A percentile compares a stretch with the other conserved stretches of the same genome.
Evolutionary conservation across 768 basidiomycete genomes (phyloP).

Genomic region (Cyclocybe cylindracea): DNA sequence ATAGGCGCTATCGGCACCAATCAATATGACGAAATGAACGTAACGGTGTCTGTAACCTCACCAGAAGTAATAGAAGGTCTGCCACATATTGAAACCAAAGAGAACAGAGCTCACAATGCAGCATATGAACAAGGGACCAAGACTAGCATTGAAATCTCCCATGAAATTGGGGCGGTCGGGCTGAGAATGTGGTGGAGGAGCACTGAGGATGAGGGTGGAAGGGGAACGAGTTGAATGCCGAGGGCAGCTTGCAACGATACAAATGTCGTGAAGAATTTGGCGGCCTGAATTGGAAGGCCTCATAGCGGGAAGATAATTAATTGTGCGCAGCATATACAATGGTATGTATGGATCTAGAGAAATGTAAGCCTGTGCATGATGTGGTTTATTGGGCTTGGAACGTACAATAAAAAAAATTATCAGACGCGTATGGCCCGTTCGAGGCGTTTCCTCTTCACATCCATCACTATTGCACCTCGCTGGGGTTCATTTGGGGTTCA

Average conservation of each 20-base stretch:
- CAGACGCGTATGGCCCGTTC: no score
- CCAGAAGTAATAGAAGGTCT: slow-evolving; percentile 9
- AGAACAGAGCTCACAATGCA: slow-evolving; percentile 3
- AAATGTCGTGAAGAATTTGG: no score
- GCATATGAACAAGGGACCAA: slow-evolving; percentile 8
- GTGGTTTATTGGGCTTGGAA: no score
- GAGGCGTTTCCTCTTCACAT: no score
- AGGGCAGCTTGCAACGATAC: not conserved
- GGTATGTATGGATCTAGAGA: no score
- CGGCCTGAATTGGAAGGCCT: no score
- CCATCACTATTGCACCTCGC: no score
- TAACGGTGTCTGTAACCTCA: not conserved
- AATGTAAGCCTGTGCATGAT: no score
- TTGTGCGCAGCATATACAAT: no score
- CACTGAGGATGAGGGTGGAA: not conserved
- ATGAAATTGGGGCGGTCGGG: not conserved
- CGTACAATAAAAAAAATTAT: no score
- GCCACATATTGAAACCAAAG: slow-evolving; percentile 4
- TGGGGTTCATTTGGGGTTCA: no score
- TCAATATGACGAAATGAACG: not conserved
- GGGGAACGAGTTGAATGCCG: not conserved
- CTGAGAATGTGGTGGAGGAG: not conserved
- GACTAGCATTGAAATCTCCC: not conserved
- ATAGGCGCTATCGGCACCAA: not conserved
- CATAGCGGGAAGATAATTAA: no score